Evolutionary conservation across 805 yeast species (phyloP).

Genomic region (Babjeviella inositovora): DNA sequence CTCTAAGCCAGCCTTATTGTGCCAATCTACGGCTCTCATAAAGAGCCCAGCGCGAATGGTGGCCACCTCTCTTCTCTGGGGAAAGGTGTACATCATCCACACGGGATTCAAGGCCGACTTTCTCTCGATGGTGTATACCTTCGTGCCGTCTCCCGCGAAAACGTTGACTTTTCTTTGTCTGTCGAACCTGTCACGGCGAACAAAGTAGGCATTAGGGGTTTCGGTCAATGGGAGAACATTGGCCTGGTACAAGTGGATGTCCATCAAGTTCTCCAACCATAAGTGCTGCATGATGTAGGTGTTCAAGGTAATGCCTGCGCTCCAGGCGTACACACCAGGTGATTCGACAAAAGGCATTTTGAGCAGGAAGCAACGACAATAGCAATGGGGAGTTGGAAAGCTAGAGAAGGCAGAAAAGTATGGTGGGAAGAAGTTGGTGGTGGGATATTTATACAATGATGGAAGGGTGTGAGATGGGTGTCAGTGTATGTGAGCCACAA

Average conservation of each 20-base stretch:
- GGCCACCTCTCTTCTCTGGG: slow-evolving; percentile 29
- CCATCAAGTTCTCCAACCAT: slow-evolving; percentile 17
- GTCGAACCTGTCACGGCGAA: slow-evolving; percentile 32
- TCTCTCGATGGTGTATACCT: slow-evolving; percentile 34
- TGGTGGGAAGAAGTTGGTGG: no score
- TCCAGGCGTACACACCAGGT: slow-evolving; percentile 25
- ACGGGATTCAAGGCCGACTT: slow-evolving; percentile 26
- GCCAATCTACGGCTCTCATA: slow-evolving; percentile 29
- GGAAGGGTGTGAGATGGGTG: no score
- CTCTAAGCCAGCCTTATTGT: slow-evolving; percentile 22
- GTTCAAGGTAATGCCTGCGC: slow-evolving; percentile 17
- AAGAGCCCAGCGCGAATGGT: slow-evolving; percentile 32
- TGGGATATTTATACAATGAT: no score
- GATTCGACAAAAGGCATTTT: slow-evolving; percentile 27
- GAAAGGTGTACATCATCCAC: slow-evolving; percentile 31
- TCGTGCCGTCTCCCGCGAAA: slow-evolving; percentile 22
- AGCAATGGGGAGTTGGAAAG: no score
- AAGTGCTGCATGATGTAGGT: slow-evolving; percentile 26
- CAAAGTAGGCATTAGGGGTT: slow-evolving; percentile 21
- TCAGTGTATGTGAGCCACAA: no score
- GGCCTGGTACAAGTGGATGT: slow-evolving; percentile 20
- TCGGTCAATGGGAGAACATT: slow-evolving; percentile 19
- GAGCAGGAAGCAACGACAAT: no score
- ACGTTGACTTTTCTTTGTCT: slow-evolving; percentile 29
- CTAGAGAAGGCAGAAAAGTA: no score